Base-by-base conservation (phyloP, 768 basidiomycete species). In the Pisolithus marmoratus region DNA sequence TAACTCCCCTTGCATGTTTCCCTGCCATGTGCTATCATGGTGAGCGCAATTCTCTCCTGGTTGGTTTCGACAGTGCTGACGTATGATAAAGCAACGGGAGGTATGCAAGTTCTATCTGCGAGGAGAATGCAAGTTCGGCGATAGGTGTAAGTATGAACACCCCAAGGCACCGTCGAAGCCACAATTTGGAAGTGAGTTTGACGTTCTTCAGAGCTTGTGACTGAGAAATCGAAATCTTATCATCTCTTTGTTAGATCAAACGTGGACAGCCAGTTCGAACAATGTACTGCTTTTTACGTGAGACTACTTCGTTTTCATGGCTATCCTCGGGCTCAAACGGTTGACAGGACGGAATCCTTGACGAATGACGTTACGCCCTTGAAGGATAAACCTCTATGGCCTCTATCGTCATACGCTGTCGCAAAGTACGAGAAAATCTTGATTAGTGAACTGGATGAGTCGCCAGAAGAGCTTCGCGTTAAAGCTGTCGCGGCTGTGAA, bases 371-470 rank as follows among this genome's bases (percentile, higher is more conserved):
- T 94, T 8, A 80, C 77, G 1, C 70, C 69, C 2, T 61, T 64
- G 20, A 72, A 69, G 20, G 91, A 94, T 15, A 85, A 82, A 60
- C 93, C 92, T 0, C 41, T 76, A 12, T 96, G 88, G 85, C 85
- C 86, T 14, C 70, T 94, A 0, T 84, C 89, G 0, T 85, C 81
- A 0, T 94, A 88, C 63, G 91, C 77, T 0, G 81, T 89, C 20
- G 80, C 82, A 4, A 95, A 94, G 63, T 61, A 77, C 53, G 90
- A 92, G 56, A 82, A 82, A 0, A 79, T 72, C 20, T 57, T 94
- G 5, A 65, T 96, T 17, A 50, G 69, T 8, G 83, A 81, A 2
- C 66, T 86, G 29, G 92, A 96, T 56, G 74, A 85, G 54, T 87
- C 84, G 0, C 79, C 79, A 0, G 93, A 94, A 60, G 93, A 96